phyloP scores from a whole-genome alignment of 2,329 filamentous ascomycete genomes.

The Colletotrichum eremochloae region DNA sequence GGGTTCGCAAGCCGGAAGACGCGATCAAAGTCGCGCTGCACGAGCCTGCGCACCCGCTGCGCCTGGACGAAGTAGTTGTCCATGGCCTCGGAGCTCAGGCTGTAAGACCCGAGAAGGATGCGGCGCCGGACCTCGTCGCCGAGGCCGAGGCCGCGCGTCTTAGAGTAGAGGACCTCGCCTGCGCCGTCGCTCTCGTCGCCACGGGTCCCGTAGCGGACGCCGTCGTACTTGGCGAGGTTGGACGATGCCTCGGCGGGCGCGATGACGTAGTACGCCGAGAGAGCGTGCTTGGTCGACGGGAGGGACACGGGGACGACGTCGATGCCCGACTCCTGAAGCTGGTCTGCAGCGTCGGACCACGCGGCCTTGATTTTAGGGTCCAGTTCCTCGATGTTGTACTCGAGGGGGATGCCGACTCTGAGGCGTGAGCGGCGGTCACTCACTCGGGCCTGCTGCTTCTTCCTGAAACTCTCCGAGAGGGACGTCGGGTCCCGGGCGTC shows the following conservation, averaged over 20 bases:
- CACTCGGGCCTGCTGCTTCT: constrained; percentile 54
- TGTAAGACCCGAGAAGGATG: constrained; percentile 91
- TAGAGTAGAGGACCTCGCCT: constrained; percentile 79
- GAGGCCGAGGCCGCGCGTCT: constrained; percentile 80
- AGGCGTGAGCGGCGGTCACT: constrained; percentile 48
- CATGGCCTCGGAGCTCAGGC: constrained; percentile 88
- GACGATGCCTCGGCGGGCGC: constrained; percentile 96
- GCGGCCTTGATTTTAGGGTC: constrained; percentile 75
- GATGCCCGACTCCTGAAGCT: constrained; percentile 75
- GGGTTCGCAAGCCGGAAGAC: constrained; percentile 81
- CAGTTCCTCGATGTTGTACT: constrained; percentile 92
- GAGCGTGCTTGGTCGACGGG: constrained; percentile 84
- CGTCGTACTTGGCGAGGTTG: constrained; percentile 97
- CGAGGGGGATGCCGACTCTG: constrained; percentile 71
- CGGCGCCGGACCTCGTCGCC: constrained; percentile 88
- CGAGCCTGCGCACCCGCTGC: constrained; percentile 85
- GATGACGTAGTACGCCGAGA: constrained; percentile 95
- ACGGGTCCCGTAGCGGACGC: constrained; percentile 87
- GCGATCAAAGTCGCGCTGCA: constrained; percentile 87
- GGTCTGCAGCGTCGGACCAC: constrained; percentile 75
- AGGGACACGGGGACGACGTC: constrained; percentile 82
- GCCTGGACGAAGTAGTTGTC: constrained; percentile 98
- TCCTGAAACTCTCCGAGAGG: constrained; percentile 68
- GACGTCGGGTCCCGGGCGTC: constrained; percentile 84
- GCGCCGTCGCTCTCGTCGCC: constrained; percentile 64